These are phyloP conservation scores for Xylariales sp. DNA, from an alignment of 2,329 filamentous ascomycete genomes.

Conservation along the genomic window DNA sequence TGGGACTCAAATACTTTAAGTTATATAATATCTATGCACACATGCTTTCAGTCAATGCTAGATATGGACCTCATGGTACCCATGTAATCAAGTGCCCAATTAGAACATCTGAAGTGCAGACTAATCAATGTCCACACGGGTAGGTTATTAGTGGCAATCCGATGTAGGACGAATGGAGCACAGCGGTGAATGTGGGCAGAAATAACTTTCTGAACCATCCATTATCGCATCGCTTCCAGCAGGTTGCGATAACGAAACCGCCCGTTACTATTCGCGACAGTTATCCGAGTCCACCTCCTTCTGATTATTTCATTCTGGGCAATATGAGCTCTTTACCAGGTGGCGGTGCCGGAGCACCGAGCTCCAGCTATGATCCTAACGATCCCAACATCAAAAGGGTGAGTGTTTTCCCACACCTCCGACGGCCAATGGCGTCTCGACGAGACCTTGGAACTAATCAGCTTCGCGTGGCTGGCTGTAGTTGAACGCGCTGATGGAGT, in stretches of 20 bases:
- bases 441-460: neutral
- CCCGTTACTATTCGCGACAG: no score
- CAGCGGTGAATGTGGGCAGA: neutral
- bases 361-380: slow-evolving; percentile 28
- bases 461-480: slow-evolving; percentile 27
- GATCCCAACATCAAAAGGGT: slow-evolving; percentile 51
- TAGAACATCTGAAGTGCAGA: no score
- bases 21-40: no score
- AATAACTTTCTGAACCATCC: slow-evolving; percentile 2
- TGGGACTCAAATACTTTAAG: no score
- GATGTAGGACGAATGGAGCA: no score
- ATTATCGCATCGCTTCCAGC: neutral
- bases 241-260: neutral
- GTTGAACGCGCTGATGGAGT: slow-evolving; percentile 87
- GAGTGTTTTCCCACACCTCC: slow-evolving; percentile 15
- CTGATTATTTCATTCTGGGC: no score
- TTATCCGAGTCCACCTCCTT: no score
- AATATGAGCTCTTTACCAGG: slow-evolving; percentile 24
- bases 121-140: no score
- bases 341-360: slow-evolving; percentile 14
- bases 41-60: no score
- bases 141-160: no score
- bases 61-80: no score
- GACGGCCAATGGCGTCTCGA: neutral
- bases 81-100: no score